These are phyloP conservation scores for Sapria himalayana DNA, from an alignment of 345 rosid species.

Conservation along the genomic window DNA sequence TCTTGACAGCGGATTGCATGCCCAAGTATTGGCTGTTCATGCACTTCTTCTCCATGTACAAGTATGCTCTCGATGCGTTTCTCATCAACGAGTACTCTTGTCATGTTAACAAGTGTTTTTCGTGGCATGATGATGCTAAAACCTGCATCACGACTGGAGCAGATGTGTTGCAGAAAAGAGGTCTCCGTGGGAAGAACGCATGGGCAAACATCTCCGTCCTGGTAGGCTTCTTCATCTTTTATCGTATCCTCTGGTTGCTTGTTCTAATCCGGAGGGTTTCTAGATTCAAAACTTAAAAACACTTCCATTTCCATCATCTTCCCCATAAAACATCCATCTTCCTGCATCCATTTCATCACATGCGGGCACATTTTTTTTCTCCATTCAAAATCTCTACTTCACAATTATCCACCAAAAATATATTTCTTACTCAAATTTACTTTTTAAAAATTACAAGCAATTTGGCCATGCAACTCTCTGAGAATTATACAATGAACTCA, in stretches of 20 bases:
- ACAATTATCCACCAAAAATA: no score
- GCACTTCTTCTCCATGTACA: slow-evolving; percentile 89
- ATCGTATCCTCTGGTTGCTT: slow-evolving; percentile 58
- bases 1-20: slow-evolving; percentile 50
- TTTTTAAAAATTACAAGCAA: no score
- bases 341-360: no score
- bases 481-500: no score
- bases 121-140: slow-evolving; percentile 35
- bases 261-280: slow-evolving; percentile 61
- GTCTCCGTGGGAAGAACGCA: slow-evolving; percentile 36
- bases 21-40: slow-evolving; percentile 89
- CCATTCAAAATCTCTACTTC: no score
- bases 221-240: slow-evolving; percentile 68
- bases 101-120: slow-evolving; percentile 32
- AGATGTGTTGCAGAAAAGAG: slow-evolving; percentile 48
- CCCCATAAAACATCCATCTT: no score
- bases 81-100: slow-evolving; percentile 85
- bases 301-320: no score
- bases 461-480: no score
- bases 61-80: slow-evolving; percentile 69
- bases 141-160: slow-evolving; percentile 48
- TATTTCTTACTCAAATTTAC: no score
- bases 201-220: slow-evolving; percentile 59
- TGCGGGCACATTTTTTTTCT: no score
- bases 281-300: slow-evolving; percentile 43